These are phyloP conservation scores for Neurospora sp. DNA, from an alignment of 495 filamentous ascomycete species.

Conservation along the genomic window DNA sequence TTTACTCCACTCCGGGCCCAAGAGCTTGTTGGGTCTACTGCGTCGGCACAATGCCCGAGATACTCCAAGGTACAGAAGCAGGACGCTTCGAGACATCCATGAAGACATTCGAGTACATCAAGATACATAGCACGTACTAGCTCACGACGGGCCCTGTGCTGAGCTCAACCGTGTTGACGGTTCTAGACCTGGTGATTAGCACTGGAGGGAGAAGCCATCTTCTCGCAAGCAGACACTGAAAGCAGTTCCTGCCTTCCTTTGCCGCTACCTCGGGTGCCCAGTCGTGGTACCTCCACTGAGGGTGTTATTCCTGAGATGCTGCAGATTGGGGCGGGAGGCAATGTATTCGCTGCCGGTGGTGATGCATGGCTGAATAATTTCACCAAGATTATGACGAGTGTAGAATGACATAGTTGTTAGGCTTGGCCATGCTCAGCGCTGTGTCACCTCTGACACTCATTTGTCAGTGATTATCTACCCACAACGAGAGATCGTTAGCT, in stretches of 20 bases:
- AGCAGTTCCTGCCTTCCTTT: neutral
- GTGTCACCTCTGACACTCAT: neutral
- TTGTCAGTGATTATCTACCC: neutral
- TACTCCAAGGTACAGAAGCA: neutral
- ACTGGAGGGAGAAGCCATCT: neutral
- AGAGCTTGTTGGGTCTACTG: neutral
- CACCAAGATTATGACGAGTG: neutral
- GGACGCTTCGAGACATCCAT: neutral
- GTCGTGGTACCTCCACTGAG: neutral
- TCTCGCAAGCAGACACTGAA: neutral
- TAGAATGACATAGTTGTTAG: neutral
- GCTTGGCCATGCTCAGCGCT: neutral
- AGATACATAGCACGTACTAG: neutral
- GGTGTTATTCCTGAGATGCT: neutral
- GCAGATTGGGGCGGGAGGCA: neutral
- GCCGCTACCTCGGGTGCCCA: neutral
- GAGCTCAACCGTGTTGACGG: neutral
- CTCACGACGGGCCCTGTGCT: neutral
- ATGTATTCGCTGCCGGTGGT: neutral
- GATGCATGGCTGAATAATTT: neutral
- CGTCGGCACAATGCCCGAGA: neutral
- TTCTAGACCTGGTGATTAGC: neutral
- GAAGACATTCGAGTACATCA: neutral
- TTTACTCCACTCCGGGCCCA: neutral
- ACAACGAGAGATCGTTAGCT: neutral